Evolutionary conservation across 2,329 filamentous ascomycete genomes (phyloP).

Genomic region (Sclerotinia borealis): DNA sequence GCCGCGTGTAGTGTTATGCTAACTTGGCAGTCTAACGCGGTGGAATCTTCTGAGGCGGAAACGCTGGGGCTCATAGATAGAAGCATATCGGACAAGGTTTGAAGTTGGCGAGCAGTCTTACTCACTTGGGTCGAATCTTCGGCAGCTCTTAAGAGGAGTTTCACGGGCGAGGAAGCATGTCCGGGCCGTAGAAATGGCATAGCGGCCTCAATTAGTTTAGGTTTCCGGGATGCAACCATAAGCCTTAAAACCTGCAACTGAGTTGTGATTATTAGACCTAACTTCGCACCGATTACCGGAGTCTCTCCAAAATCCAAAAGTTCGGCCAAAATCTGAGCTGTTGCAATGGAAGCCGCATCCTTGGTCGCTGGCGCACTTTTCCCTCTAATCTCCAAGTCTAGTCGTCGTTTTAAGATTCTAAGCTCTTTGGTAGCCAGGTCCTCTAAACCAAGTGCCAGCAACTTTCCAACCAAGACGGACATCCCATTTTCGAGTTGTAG

Average conservation of each 20-base stretch:
- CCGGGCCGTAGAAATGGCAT: slow-evolving; percentile 49
- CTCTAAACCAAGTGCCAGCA: slow-evolving; percentile 58
- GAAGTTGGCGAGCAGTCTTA: slow-evolving; percentile 61
- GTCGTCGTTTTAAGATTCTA: slow-evolving; percentile 54
- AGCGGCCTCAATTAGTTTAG: slow-evolving; percentile 51
- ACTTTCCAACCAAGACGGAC: slow-evolving; percentile 60
- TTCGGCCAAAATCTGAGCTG: slow-evolving; percentile 45
- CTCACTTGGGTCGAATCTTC: slow-evolving; percentile 40
- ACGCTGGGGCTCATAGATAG: slow-evolving; percentile 62
- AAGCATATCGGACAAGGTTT: slow-evolving; percentile 58
- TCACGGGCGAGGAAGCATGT: slow-evolving; percentile 50
- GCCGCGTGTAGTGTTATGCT: slow-evolving; percentile 51
- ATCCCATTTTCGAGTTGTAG: slow-evolving; percentile 70
- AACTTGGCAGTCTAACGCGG: slow-evolving; percentile 47
- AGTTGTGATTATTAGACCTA: slow-evolving; percentile 53
- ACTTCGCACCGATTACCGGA: slow-evolving; percentile 38
- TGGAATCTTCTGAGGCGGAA: slow-evolving; percentile 55
- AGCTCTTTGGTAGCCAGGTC: slow-evolving; percentile 66
- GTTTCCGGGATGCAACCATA: slow-evolving; percentile 53
- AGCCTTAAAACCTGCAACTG: slow-evolving; percentile 62
- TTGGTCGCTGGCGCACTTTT: slow-evolving; percentile 18
- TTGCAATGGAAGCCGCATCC: slow-evolving; percentile 34
- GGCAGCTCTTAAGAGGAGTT: slow-evolving; percentile 44
- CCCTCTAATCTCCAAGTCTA: slow-evolving; percentile 42
- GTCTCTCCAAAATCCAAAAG: slow-evolving; percentile 55